Evolutionary conservation across 176 grass and related monocot species (phyloP).

Genomic region (Carex pumila): DNA sequence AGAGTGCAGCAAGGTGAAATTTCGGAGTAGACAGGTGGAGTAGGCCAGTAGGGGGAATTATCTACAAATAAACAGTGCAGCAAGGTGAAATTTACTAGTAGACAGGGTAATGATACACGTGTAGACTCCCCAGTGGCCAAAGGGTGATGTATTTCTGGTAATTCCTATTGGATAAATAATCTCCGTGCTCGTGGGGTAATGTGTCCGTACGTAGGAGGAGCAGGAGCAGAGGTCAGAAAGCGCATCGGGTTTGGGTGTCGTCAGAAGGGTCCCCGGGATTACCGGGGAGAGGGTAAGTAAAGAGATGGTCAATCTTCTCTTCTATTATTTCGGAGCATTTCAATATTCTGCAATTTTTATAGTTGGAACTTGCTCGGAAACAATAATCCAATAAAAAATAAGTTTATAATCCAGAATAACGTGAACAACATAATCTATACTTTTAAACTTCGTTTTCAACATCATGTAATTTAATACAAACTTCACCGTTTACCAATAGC

Average conservation of each 20-base stretch:
- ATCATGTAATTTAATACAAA: too few species aligned
- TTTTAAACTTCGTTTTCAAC: too few species aligned
- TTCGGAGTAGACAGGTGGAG: not conserved
- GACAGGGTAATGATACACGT: not conserved
- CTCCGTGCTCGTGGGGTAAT: slow-evolving; percentile 9
- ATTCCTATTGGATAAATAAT: not conserved
- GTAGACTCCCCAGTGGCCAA: slow-evolving; percentile 8
- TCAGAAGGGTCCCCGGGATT: slow-evolving; percentile 24
- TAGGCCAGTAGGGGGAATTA: not conserved
- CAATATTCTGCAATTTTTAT: not conserved
- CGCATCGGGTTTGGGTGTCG: slow-evolving; percentile 7
- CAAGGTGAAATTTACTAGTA: not conserved
- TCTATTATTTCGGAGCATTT: not conserved
- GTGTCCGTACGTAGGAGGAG: slow-evolving; percentile 15
- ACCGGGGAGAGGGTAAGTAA: slow-evolving; percentile 1
- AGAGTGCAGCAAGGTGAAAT: too few species aligned
- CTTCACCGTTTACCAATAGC: too few species aligned
- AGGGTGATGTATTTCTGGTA: not conserved
- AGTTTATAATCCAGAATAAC: too few species aligned
- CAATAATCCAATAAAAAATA: too few species aligned
- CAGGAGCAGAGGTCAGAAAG: not conserved
- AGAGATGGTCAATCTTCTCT: not conserved
- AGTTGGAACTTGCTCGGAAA: too few species aligned
- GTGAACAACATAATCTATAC: too few species aligned
- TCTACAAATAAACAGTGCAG: not conserved